phyloP scores from a whole-genome alignment of 169 alveolate genomes.

The Plasmodium gaboni region DNA sequence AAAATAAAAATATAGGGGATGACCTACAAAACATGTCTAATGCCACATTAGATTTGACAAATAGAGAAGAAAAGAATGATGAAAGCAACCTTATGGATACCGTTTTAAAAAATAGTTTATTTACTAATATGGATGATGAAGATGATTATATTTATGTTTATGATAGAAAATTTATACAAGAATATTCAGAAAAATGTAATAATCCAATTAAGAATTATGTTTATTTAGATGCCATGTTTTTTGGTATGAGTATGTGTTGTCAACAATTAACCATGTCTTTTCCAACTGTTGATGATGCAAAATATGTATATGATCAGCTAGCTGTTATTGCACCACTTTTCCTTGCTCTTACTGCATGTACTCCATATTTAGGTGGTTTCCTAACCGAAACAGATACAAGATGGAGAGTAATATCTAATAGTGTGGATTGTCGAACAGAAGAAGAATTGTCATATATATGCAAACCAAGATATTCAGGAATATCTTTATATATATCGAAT shows the following conservation, averaged over 20 bases:
- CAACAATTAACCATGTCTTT: slow-evolving; percentile 93
- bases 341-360: slow-evolving; percentile 93
- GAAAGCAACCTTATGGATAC: slow-evolving; percentile 2
- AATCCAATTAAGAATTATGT: slow-evolving; percentile 90
- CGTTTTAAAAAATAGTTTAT: slow-evolving; percentile 55
- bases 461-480: slow-evolving; percentile 93
- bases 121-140: slow-evolving; percentile 60
- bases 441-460: slow-evolving; percentile 89
- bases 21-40: background rate
- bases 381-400: slow-evolving; percentile 93
- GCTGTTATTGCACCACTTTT: slow-evolving; percentile 94
- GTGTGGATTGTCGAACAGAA: slow-evolving; percentile 95
- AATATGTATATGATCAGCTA: slow-evolving; percentile 94
- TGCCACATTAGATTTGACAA: background rate
- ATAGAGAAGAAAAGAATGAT: background rate
- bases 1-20: background rate
- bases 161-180: slow-evolving; percentile 61
- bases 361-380: slow-evolving; percentile 95
- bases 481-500: slow-evolving; percentile 92
- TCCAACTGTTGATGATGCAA: slow-evolving; percentile 89
- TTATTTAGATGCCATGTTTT: slow-evolving; percentile 96
- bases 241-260: slow-evolving; percentile 97
- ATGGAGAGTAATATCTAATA: slow-evolving; percentile 92
- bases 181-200: slow-evolving; percentile 59
- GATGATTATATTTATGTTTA: slow-evolving; percentile 46